A percentile compares a stretch with the other conserved stretches of the same genome.
Conservation (phyloP, 768 basidiomycete species). For the Leccinum barrowsii region DNA sequence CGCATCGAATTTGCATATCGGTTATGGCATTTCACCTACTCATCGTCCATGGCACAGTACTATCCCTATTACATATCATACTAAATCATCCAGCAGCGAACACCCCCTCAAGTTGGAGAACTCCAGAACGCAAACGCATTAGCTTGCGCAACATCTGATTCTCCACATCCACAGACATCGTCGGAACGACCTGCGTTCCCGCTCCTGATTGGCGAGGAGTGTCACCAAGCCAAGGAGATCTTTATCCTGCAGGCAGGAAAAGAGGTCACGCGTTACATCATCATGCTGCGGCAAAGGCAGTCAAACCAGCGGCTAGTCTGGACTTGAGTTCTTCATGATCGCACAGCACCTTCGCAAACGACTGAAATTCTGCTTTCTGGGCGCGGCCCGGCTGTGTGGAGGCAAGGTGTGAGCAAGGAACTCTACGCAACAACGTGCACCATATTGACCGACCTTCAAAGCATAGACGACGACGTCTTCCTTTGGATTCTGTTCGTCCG, state of each 20-base stretch:
- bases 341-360: slow-evolving; percentile 46
- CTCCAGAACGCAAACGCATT: slow-evolving; percentile 10
- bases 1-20: neutral
- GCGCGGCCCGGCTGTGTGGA: slow-evolving; percentile 34
- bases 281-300: slow-evolving; percentile 4
- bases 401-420: neutral
- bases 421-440: neutral
- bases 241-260: neutral
- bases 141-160: slow-evolving; percentile 7
- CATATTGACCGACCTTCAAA: slow-evolving; percentile 46
- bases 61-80: slow-evolving; percentile 20
- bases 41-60: slow-evolving; percentile 8
- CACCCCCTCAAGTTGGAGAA: neutral
- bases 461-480: slow-evolving; percentile 59
- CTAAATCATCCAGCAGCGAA: slow-evolving; percentile 8
- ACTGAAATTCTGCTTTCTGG: slow-evolving; percentile 50
- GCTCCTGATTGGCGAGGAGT: slow-evolving; percentile 13
- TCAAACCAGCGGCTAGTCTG: slow-evolving; percentile 1
- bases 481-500: slow-evolving; percentile 22
- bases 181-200: slow-evolving; percentile 22
- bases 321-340: slow-evolving; percentile 34
- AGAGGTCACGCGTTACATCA: slow-evolving; percentile 7
- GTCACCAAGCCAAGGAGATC: neutral
- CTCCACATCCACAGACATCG: slow-evolving; percentile 12
- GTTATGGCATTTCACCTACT: slow-evolving; percentile 2